These are phyloP conservation scores for Amphicarpaea edgeworthii DNA, from an alignment of 306 rosid genomes.

Conservation along the genomic window DNA sequence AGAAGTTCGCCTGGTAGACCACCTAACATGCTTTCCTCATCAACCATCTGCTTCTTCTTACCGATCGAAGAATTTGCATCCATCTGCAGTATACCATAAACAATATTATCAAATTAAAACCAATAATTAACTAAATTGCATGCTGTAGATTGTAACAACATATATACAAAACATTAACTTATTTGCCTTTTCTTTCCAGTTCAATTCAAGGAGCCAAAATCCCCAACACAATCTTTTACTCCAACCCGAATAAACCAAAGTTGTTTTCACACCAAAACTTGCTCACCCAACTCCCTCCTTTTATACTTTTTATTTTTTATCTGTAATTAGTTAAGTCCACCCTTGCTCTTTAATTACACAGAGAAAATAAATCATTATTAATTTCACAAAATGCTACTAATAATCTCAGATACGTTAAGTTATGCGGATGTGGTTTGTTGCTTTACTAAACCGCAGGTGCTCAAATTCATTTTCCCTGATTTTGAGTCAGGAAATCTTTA, in stretches of 20 bases:
- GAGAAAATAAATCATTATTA: background rate
- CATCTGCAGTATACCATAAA: background rate
- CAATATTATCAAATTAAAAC: background rate
- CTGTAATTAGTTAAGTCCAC: background rate
- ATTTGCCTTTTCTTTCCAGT: background rate
- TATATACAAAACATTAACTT: background rate
- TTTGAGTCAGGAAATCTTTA: background rate
- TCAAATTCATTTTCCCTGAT: background rate
- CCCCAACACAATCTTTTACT: background rate
- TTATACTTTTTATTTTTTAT: too few species aligned
- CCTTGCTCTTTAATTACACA: background rate
- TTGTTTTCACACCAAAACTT: background rate
- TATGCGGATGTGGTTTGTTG: background rate
- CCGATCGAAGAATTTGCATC: background rate
- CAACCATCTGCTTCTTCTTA: background rate
- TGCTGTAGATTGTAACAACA: background rate
- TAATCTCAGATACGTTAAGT: background rate
- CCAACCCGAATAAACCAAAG: background rate
- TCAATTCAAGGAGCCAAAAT: background rate
- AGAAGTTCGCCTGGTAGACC: constrained; percentile 12
- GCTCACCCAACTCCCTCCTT: background rate
- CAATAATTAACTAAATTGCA: background rate
- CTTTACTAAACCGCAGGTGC: background rate
- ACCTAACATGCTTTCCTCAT: background rate
- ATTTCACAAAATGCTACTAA: background rate